Conservation (phyloP, 192 early-diverging fungal genomes). For the Rhizophagus clarus region DNA sequence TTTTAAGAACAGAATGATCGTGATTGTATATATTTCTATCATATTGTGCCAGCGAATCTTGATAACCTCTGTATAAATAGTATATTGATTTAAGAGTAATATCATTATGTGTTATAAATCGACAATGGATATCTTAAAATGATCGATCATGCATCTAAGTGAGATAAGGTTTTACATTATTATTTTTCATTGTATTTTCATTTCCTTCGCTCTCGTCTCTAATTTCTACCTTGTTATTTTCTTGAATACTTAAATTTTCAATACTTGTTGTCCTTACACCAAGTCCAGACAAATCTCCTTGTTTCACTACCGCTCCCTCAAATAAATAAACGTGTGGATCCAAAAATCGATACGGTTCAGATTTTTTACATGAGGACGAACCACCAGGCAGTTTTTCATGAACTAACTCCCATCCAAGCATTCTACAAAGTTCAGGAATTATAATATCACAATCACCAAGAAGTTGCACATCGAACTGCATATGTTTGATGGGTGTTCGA, state of each 20-base stretch:
- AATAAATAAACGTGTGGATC: conserved; percentile 51
- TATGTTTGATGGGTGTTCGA: conserved; percentile 80
- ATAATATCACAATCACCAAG: conserved; percentile 86
- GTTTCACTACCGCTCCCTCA: conserved; percentile 48
- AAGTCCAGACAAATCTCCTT: background rate
- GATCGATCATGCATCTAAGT: background rate
- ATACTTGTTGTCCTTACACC: background rate
- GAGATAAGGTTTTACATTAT: background rate
- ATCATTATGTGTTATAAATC: too few relatives aligned
- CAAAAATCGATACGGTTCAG: conserved; percentile 34
- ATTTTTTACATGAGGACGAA: conserved; percentile 32
- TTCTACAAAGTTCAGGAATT: conserved; percentile 72
- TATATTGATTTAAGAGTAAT: too few relatives aligned
- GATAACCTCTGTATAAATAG: too few relatives aligned
- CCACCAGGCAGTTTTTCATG: conserved; percentile 68
- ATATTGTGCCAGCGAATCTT: too few relatives aligned
- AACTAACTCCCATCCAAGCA: conserved; percentile 74
- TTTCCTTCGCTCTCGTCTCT: background rate
- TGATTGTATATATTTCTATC: too few relatives aligned
- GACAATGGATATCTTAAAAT: too few relatives aligned
- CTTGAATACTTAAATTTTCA: conserved; percentile 8
- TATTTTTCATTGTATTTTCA: background rate
- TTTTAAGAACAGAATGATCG: too few relatives aligned
- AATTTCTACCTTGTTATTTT: background rate
- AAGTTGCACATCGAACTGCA: conserved; percentile 89